phyloP scores from a whole-genome alignment of 164 flowering plant genomes.

The Vitis rupestris region DNA sequence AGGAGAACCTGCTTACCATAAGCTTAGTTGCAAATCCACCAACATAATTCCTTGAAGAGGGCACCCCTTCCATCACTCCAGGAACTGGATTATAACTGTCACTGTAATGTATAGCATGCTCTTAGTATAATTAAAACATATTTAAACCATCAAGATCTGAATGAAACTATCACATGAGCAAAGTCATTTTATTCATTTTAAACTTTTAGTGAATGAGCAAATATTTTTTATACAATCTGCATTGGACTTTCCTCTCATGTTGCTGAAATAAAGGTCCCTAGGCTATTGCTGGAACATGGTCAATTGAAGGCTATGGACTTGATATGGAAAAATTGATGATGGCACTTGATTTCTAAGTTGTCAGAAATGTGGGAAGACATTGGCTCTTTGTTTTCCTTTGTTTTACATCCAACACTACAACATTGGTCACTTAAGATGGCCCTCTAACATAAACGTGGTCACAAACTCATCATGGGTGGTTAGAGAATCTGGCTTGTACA shows the following conservation, averaged over 20 bases:
- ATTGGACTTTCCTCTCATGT: too few relatives aligned
- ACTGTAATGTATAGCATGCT: slow-evolving; percentile 38
- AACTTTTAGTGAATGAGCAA: too few relatives aligned
- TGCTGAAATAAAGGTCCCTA: not conserved
- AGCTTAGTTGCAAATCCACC: slow-evolving; percentile 93
- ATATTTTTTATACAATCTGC: too few relatives aligned
- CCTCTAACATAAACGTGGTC: too few relatives aligned
- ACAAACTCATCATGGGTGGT: too few relatives aligned
- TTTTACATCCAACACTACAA: not conserved
- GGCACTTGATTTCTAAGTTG: too few relatives aligned
- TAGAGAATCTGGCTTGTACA: too few relatives aligned
- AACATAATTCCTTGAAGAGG: slow-evolving; percentile 79
- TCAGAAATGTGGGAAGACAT: not conserved
- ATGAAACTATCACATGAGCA: not conserved
- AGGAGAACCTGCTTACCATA: slow-evolving; percentile 55
- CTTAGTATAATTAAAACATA: not conserved
- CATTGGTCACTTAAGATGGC: too few relatives aligned
- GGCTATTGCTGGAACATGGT: not conserved
- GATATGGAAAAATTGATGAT: not conserved
- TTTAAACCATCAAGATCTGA: not conserved
- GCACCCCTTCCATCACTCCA: slow-evolving; percentile 93
- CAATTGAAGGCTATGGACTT: not conserved
- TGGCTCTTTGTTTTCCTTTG: not conserved
- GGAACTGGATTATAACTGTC: slow-evolving; percentile 96
- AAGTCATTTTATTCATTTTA: too few relatives aligned